Evolutionary conservation across 2,329 filamentous ascomycete genomes (phyloP).

Genomic region (Aureobasidium subglaciale): DNA sequence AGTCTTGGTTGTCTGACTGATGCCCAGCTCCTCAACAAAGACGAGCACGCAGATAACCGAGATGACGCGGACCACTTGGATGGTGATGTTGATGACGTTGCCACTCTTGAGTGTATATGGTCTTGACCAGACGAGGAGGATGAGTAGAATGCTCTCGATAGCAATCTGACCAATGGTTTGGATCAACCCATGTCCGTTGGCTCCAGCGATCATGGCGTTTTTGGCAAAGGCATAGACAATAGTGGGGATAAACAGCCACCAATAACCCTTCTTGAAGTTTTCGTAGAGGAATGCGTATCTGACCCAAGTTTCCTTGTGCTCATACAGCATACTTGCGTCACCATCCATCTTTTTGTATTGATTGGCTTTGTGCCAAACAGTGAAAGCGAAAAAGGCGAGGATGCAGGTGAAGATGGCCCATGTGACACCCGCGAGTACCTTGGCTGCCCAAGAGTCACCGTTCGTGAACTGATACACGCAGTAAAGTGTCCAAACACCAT

Average conservation of each 20-base stretch:
- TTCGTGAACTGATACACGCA: conserved; percentile 92
- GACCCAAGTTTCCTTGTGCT: conserved; percentile 83
- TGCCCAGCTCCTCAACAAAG: conserved; percentile 87
- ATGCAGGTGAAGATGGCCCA: conserved; percentile 72
- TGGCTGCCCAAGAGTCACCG: conserved; percentile 91
- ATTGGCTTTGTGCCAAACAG: conserved; percentile 70
- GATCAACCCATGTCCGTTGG: conserved; percentile 73
- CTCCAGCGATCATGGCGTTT: conserved; percentile 76
- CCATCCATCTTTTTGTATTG: conserved; percentile 70
- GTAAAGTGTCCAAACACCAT: conserved; percentile 92
- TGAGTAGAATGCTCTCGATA: conserved; percentile 73
- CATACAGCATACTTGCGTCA: conserved; percentile 65
- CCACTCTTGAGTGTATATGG: conserved; percentile 82
- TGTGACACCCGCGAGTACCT: conserved; percentile 73
- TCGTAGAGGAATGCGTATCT: conserved; percentile 99
- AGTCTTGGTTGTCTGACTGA: conserved; percentile 87
- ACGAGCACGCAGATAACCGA: conserved; percentile 84
- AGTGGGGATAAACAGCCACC: conserved; percentile 90
- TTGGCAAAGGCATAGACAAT: conserved; percentile 90
- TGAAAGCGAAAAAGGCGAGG: conserved; percentile 75
- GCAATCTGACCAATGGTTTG: conserved; percentile 75
- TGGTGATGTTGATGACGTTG: conserved; percentile 89
- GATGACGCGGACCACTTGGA: conserved; percentile 80
- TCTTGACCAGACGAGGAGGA: conserved; percentile 72
- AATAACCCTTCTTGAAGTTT: conserved; percentile 86